Evolutionary conservation across 352 stramenopile genomes (phyloP), one percentile per base, ranked within the genome.

Genomic region (Phytophthora lateralis): DNA sequence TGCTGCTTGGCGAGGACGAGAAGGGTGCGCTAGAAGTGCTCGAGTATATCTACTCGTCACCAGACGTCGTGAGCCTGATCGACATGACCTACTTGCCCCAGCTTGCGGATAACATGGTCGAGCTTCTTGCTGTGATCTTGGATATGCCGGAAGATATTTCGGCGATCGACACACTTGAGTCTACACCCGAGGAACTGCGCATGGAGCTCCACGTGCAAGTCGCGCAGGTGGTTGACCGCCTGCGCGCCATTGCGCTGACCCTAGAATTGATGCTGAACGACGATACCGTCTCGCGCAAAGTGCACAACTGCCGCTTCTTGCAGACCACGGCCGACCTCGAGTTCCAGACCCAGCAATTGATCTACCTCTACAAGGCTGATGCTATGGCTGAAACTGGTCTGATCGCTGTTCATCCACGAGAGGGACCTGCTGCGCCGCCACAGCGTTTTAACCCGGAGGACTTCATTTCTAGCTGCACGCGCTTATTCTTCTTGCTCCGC

Each of bases 101-200:
- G 26, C 62, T 96, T 10, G 62, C 72, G 1, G 80, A 93, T 10
- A 80, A 91, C 39, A 65, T 90, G 12, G 82, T 93, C 0, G 86
- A 95, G 20, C 60, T 96, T 10, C 58, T 96, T 4, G 82, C 80
- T 3, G 74, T 76, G 3, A 86, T 96, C 12, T 62, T 96, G 8
- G 88, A 96, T 59, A 76, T 96, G 62, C 88, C 88, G 0, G 88
- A 96, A 42, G 80, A 91, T 24, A 71, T 91, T 32, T 64, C 70
- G 20, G 52, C 70, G 4, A 77, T 93, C 41, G 81, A 90, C 12
- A 30, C 55, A 2, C 51, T 78, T 14, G 66, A 67, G 11, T 49
- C 63, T 17, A 60, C 61, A 15, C 63, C 73, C 3, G 73, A 90
- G 24, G 72, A 81, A 17, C 47, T 85, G 43, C 77, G 72, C 1